Percentiles rank a stretch among this genome's conserved stretches.
phyloP scores from a whole-genome alignment of 495 filamentous ascomycete genomes.

The Penicillium tannophilum region DNA sequence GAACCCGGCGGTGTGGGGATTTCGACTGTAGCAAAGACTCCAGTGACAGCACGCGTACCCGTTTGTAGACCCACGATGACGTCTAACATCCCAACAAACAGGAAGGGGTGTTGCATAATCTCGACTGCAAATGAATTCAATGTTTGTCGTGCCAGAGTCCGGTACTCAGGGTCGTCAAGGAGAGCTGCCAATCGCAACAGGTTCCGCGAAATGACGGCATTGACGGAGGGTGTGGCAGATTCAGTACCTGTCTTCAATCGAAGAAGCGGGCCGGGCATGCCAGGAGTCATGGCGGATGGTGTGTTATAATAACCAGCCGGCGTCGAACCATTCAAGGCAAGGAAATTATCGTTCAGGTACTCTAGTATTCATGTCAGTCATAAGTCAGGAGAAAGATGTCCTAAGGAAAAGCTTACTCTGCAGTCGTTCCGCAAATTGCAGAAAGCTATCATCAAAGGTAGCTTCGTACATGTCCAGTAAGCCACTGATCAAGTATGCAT shows the following conservation, averaged over 20 bases:
- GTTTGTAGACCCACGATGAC: constrained; percentile 73
- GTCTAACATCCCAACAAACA: constrained; percentile 79
- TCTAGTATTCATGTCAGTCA: constrained; percentile 43
- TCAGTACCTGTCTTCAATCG: constrained; percentile 94
- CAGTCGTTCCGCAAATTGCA: constrained; percentile 80
- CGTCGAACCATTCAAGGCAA: constrained; percentile 51
- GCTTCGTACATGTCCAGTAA: constrained; percentile 86
- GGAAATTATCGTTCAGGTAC: constrained; percentile 69
- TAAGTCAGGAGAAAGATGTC: neutral
- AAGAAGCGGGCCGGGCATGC: constrained; percentile 76
- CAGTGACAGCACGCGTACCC: constrained; percentile 48
- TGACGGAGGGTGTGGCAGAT: constrained; percentile 82
- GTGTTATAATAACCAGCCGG: constrained; percentile 88
- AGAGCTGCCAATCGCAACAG: constrained; percentile 75
- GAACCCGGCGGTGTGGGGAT: constrained; percentile 10
- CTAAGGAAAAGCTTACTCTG: constrained; percentile 58
- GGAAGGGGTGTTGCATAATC: constrained; percentile 86
- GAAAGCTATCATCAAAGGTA: constrained; percentile 77
- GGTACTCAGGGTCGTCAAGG: constrained; percentile 67
- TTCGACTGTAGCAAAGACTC: constrained; percentile 38
- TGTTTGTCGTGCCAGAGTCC: constrained; percentile 68
- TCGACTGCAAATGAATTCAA: constrained; percentile 85
- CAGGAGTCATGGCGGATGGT: constrained; percentile 57
- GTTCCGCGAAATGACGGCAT: constrained; percentile 81
- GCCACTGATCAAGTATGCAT: constrained; percentile 85